These are phyloP conservation scores for Fomitiporia mediterranea DNA, from an alignment of 1,284 basidiomycete species.

Conservation along the genomic window DNA sequence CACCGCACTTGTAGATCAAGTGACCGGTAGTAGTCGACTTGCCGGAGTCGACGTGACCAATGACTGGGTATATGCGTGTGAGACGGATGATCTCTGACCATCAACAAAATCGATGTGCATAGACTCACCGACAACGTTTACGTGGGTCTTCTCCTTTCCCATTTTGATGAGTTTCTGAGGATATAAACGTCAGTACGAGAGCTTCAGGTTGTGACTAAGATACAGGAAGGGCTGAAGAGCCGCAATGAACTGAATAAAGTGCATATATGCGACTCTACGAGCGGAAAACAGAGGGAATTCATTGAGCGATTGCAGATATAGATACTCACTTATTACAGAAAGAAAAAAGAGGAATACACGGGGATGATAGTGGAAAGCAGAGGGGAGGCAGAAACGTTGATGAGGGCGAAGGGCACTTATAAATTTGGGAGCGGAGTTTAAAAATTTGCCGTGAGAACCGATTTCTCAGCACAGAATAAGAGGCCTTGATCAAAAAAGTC, in stretches of 20 bases:
- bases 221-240: conserved; percentile 34
- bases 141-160: conserved; percentile 87
- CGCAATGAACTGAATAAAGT: conserved; percentile 29
- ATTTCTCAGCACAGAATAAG: background rate
- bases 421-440: conserved; percentile 42
- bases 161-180: conserved; percentile 59
- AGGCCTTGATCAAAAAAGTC: too few relatives aligned
- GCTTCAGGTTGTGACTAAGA: background rate
- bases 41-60: conserved; percentile 96
- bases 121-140: conserved; percentile 86
- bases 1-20: conserved; percentile 99
- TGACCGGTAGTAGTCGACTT: conserved; percentile 99
- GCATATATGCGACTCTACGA: conserved; percentile 17
- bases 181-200: conserved; percentile 27
- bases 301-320: conserved; percentile 10
- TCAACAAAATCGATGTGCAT: conserved; percentile 10
- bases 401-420: conserved; percentile 38
- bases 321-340: conserved; percentile 39
- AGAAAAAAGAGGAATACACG: conserved; percentile 35
- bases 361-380: conserved; percentile 48
- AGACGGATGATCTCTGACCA: conserved; percentile 27
- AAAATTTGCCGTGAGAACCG: conserved; percentile 11
- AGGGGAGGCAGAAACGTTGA: conserved; percentile 39
- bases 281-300: background rate
- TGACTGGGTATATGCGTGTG: conserved; percentile 57